Evolutionary conservation across 129 eudicot species (phyloP).

Genomic region (Flaveria bidentis): DNA sequence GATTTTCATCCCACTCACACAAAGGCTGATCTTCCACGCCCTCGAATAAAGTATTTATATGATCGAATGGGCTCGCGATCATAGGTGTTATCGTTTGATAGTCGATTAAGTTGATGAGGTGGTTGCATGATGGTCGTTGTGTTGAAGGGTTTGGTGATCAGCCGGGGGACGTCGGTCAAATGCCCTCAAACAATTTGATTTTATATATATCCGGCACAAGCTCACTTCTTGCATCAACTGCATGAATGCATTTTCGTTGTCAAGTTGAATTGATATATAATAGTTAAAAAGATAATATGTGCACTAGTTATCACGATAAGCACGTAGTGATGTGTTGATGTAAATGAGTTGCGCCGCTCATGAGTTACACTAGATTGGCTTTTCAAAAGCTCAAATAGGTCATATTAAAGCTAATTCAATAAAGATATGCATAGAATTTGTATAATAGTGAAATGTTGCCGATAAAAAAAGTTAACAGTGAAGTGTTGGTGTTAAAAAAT

Average conservation of each 20-base stretch:
- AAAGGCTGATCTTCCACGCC: conserved; percentile 23
- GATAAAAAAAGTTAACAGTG: too few relatives aligned
- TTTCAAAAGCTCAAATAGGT: too few relatives aligned
- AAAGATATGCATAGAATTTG: too few relatives aligned
- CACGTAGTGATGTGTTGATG: too few relatives aligned
- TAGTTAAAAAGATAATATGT: too few relatives aligned
- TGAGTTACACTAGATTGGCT: too few relatives aligned
- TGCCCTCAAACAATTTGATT: conserved; percentile 47
- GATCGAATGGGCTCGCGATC: conserved; percentile 20
- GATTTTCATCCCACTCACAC: conserved; percentile 44
- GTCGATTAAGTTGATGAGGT: conserved; percentile 10
- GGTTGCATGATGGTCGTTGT: conserved; percentile 20
- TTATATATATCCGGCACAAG: conserved; percentile 57
- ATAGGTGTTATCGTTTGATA: neutral
- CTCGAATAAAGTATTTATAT: conserved; percentile 26
- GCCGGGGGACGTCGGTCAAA: conserved; percentile 55
- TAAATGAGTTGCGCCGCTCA: too few relatives aligned
- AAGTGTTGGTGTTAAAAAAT: too few relatives aligned
- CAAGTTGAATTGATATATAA: too few relatives aligned
- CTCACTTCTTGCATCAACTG: conserved; percentile 58
- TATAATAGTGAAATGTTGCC: too few relatives aligned
- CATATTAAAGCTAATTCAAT: too few relatives aligned
- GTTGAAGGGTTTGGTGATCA: conserved; percentile 26
- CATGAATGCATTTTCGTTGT: neutral
- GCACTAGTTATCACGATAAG: too few relatives aligned